These are phyloP conservation scores for Wickerhamomyces rabaulensis DNA, from an alignment of 805 yeast species.

Conservation along the genomic window DNA sequence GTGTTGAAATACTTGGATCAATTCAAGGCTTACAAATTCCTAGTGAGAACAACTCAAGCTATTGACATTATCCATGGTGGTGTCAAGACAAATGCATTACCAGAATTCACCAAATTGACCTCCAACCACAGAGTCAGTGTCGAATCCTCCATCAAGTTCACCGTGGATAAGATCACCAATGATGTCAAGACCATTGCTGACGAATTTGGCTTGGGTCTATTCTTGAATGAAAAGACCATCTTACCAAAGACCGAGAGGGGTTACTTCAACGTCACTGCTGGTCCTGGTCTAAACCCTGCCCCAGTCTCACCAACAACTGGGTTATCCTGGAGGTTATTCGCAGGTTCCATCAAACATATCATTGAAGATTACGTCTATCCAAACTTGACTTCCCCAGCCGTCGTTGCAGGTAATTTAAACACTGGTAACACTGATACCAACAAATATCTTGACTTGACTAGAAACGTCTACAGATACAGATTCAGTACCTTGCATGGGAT, in stretches of 20 bases:
- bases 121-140: conserved; percentile 47
- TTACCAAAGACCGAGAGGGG: conserved; percentile 30
- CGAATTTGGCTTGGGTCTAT: conserved; percentile 28
- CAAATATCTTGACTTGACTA: conserved; percentile 14
- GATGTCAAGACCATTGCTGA: conserved; percentile 35
- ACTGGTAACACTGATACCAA: conserved; percentile 16
- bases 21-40: conserved; percentile 40
- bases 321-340: conserved; percentile 48
- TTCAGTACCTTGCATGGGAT: conserved; percentile 5
- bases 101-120: conserved; percentile 46
- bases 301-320: conserved; percentile 44
- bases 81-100: conserved; percentile 29
- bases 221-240: conserved; percentile 31
- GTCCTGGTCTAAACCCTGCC: conserved; percentile 40
- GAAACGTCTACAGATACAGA: conserved; percentile 15
- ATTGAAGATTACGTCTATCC: conserved; percentile 42
- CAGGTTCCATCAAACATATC: conserved; percentile 59
- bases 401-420: conserved; percentile 11
- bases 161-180: conserved; percentile 27
- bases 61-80: conserved; percentile 30
- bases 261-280: conserved; percentile 26
- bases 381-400: conserved; percentile 3
- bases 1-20: conserved; percentile 32
- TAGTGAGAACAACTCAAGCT: conserved; percentile 35
- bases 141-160: conserved; percentile 32